phyloP scores from a whole-genome alignment of 805 yeast species.

The Saturnispora saitoi region DNA sequence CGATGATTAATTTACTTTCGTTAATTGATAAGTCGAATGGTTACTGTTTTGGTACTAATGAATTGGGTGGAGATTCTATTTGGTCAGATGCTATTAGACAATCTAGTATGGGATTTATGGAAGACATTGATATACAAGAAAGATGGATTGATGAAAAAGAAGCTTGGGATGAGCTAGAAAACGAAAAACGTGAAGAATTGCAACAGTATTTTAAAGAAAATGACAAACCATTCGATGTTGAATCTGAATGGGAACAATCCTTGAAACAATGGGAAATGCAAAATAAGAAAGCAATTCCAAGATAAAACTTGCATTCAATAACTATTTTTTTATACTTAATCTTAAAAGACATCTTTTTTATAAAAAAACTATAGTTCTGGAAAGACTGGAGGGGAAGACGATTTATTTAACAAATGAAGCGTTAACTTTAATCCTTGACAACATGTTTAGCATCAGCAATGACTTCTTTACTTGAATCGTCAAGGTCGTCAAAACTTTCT shows the following conservation, averaged over 20 bases:
- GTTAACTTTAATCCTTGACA: background rate
- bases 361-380: background rate
- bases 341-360: no score
- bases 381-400: background rate
- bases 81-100: slow-evolving; percentile 96
- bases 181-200: slow-evolving; percentile 35
- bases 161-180: slow-evolving; percentile 59
- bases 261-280: slow-evolving; percentile 47
- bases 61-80: slow-evolving; percentile 91
- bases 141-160: slow-evolving; percentile 89
- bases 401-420: background rate
- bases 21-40: slow-evolving; percentile 89
- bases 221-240: slow-evolving; percentile 42
- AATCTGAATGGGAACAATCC: slow-evolving; percentile 65
- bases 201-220: slow-evolving; percentile 27
- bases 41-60: slow-evolving; percentile 85
- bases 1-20: slow-evolving; percentile 77
- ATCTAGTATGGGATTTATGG: slow-evolving; percentile 43
- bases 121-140: slow-evolving; percentile 74
- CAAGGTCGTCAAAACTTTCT: slow-evolving; percentile 14
- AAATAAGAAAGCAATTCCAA: slow-evolving; percentile 13
- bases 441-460: slow-evolving; percentile 20
- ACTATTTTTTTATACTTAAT: background rate
- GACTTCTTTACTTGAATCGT: slow-evolving; percentile 7
- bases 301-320: background rate